These are phyloP conservation scores for Colletotrichum brevisporum DNA, from an alignment of 2,329 filamentous ascomycete species.

Conservation along the genomic window DNA sequence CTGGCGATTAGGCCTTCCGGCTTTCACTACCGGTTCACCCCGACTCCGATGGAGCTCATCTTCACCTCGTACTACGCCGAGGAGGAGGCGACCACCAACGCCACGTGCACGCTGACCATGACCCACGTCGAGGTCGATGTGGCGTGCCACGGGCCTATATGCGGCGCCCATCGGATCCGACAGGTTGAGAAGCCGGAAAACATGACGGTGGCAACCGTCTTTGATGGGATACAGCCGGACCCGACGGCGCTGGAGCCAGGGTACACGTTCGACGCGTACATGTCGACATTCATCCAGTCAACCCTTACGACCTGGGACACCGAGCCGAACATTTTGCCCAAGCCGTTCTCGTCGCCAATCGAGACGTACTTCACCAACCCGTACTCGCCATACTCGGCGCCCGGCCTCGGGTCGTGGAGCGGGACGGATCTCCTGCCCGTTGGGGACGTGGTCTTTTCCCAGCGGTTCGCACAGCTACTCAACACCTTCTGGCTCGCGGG, in stretches of 20 bases:
- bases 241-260: not conserved
- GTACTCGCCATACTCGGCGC: not conserved
- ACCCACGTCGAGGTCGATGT: conserved; percentile 14
- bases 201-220: conserved; percentile 1
- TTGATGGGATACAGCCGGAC: not conserved
- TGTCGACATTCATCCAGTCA: not conserved
- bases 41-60: not conserved
- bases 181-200: not conserved
- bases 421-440: not conserved
- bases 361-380: not conserved
- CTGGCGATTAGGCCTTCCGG: not conserved
- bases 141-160: conserved; percentile 4
- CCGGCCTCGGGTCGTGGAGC: not conserved
- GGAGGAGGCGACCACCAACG: not conserved
- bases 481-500: conserved; percentile 19
- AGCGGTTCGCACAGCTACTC: conserved; percentile 11
- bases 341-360: not conserved
- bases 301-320: conserved; percentile 15
- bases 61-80: conserved; percentile 1
- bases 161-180: not conserved
- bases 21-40: not conserved
- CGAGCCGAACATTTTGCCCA: not conserved
- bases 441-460: not conserved
- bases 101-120: conserved; percentile 2
- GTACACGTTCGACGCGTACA: not conserved